phyloP scores from a whole-genome alignment of 192 early-diverging fungal genomes.

The Chytriomyces hyalinus region DNA sequence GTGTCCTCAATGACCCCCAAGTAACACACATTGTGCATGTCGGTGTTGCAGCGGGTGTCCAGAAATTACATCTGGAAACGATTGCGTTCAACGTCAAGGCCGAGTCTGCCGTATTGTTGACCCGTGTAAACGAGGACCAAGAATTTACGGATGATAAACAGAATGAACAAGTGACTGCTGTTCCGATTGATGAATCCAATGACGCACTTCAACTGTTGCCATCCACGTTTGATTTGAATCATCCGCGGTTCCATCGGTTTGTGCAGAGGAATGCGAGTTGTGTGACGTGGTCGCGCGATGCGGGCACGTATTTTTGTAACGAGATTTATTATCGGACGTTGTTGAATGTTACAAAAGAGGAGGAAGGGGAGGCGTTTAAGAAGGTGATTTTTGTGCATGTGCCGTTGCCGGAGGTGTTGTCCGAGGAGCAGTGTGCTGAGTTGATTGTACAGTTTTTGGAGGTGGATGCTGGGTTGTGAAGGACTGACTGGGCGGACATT shows the following conservation, averaged over 20 bases:
- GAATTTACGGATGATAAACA: neutral
- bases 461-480: neutral
- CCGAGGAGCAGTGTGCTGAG: neutral
- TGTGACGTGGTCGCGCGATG: conserved; percentile 28
- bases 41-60: conserved; percentile 14
- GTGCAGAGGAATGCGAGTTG: neutral
- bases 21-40: conserved; percentile 24
- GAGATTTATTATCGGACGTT: conserved; percentile 25
- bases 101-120: neutral
- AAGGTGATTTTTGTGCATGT: conserved; percentile 29
- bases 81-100: conserved; percentile 21
- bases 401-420: conserved; percentile 6
- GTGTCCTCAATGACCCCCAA: neutral
- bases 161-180: neutral
- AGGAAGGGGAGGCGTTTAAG: neutral
- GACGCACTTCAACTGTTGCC: conserved; percentile 20
- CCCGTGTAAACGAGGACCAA: neutral
- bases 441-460: conserved; percentile 8
- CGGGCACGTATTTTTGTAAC: conserved; percentile 29
- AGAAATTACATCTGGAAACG: conserved; percentile 16
- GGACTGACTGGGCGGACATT: no score
- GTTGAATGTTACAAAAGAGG: neutral
- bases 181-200: neutral
- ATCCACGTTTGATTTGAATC: conserved; percentile 6
- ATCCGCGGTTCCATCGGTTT: neutral